phyloP scores from a whole-genome alignment of 345 rosid genomes.

The Eucalyptus tenuipes region DNA sequence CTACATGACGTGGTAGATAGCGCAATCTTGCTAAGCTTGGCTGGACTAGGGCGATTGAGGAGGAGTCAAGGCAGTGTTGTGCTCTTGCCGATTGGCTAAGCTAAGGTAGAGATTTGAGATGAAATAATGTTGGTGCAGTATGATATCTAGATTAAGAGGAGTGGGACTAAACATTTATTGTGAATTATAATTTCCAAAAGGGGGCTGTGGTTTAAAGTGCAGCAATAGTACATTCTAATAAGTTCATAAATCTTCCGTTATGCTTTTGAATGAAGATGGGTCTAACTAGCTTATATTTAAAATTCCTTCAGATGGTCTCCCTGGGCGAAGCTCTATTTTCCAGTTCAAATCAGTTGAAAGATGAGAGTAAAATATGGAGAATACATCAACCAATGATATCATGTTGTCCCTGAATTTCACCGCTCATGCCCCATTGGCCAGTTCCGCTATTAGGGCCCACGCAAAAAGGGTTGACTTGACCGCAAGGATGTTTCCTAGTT shows the following conservation, averaged over 20 bases:
- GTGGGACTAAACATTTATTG: background rate
- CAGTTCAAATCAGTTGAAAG: background rate
- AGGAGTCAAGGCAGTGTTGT: background rate
- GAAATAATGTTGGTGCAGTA: background rate
- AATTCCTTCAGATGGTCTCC: background rate
- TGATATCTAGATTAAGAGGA: background rate
- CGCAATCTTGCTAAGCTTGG: background rate
- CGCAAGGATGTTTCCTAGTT: background rate
- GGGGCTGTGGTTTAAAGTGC: background rate
- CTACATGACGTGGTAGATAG: background rate
- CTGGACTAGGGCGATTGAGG: background rate
- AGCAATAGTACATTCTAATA: background rate
- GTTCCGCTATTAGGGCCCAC: background rate
- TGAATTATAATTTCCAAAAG: background rate
- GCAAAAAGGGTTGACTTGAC: background rate
- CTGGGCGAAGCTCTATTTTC: background rate
- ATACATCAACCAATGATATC: background rate
- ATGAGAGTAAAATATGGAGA: background rate
- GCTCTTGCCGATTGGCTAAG: background rate
- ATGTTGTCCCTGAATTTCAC: background rate
- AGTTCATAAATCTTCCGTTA: background rate
- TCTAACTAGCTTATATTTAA: background rate
- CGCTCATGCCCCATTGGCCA: background rate
- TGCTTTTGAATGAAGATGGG: background rate
- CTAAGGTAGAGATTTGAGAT: background rate